These are phyloP conservation scores for Solioccasus polychromus DNA, from an alignment of 768 basidiomycete species.

Conservation along the genomic window DNA sequence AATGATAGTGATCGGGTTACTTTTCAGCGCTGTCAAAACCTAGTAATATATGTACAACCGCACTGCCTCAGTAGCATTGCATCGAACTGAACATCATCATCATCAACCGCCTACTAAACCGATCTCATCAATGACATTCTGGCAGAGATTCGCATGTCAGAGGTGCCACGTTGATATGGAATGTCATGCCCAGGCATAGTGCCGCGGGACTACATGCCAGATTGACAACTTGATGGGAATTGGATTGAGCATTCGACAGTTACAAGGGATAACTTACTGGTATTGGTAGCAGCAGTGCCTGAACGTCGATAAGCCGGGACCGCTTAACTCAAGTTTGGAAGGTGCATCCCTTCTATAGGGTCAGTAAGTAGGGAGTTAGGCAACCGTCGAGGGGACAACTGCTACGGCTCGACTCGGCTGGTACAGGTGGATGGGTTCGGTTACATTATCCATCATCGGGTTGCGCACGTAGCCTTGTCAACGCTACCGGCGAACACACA, in stretches of 20 bases:
- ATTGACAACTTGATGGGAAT: conserved; percentile 23
- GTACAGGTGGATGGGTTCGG: conserved; percentile 42
- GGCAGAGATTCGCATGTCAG: no score
- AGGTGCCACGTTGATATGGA: conserved; percentile 36
- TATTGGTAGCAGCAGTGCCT: conserved; percentile 44
- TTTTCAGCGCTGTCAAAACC: background rate
- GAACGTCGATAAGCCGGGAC: conserved; percentile 43
- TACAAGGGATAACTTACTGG: background rate
- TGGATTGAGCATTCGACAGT: background rate
- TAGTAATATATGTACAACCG: no score
- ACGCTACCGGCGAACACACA: background rate
- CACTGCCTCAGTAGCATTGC: no score
- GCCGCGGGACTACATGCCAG: conserved; percentile 44
- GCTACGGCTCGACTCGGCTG: no score
- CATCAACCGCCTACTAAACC: conserved; percentile 19
- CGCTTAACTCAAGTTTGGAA: conserved; percentile 45
- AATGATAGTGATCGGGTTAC: background rate
- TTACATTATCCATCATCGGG: conserved; percentile 50
- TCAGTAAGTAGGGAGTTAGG: conserved; percentile 51
- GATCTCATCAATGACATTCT: conserved; percentile 27
- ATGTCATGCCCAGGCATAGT: conserved; percentile 44
- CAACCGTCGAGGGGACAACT: no score
- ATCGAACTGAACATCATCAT: no score
- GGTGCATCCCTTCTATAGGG: conserved; percentile 48
- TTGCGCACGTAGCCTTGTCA: conserved; percentile 38